These are phyloP conservation scores for Rhizopus delemar DNA, from an alignment of 371 early-diverging fungal genomes.

Conservation along the genomic window DNA sequence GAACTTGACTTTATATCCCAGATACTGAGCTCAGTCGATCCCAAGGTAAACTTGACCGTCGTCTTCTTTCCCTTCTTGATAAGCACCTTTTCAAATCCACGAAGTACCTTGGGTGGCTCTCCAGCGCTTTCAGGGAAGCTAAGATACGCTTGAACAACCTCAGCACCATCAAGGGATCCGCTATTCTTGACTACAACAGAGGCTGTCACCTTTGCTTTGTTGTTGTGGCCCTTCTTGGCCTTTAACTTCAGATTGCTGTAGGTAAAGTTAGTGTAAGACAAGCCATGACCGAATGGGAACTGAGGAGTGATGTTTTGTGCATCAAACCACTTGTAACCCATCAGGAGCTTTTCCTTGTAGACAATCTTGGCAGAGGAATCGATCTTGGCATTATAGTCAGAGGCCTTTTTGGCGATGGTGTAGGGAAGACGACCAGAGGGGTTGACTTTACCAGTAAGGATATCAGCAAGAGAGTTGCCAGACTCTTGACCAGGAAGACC, in stretches of 20 bases:
- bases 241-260: slow-evolving; percentile 39
- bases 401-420: slow-evolving; percentile 44
- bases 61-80: slow-evolving; percentile 30
- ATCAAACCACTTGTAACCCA: slow-evolving; percentile 62
- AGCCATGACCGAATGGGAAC: slow-evolving; percentile 63
- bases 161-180: slow-evolving; percentile 53
- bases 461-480: slow-evolving; percentile 62
- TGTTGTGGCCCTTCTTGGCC: neutral
- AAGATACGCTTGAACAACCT: slow-evolving; percentile 61
- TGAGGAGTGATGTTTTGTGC: slow-evolving; percentile 46
- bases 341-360: slow-evolving; percentile 55
- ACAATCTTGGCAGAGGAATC: slow-evolving; percentile 13
- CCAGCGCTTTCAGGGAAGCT: slow-evolving; percentile 48
- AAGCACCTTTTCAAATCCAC: slow-evolving; percentile 55
- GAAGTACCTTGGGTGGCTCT: slow-evolving; percentile 57
- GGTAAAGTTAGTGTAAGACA: slow-evolving; percentile 63
- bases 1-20: slow-evolving; percentile 38
- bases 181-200: slow-evolving; percentile 49
- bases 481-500: slow-evolving; percentile 59
- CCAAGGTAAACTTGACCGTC: slow-evolving; percentile 40
- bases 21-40: slow-evolving; percentile 40
- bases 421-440: slow-evolving; percentile 67
- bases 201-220: slow-evolving; percentile 21
- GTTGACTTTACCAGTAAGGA: slow-evolving; percentile 61
- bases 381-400: slow-evolving; percentile 39